These are phyloP conservation scores for Agaricus subrufescens DNA, from an alignment of 768 basidiomycete species.

Conservation along the genomic window DNA sequence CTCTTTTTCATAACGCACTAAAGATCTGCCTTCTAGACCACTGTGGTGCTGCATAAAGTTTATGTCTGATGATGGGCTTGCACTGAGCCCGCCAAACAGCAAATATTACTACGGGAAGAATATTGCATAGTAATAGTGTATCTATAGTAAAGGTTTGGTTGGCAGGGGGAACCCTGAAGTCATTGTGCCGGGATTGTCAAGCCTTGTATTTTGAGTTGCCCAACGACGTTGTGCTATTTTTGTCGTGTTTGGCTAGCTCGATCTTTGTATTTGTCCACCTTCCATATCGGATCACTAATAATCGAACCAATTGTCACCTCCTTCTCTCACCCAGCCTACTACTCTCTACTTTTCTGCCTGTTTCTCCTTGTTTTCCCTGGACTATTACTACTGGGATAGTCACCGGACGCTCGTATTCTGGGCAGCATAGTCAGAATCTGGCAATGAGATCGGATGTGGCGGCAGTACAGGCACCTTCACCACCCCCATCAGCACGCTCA, in stretches of 20 bases:
- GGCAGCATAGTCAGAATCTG: conserved; percentile 21
- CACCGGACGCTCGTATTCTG: conserved; percentile 35
- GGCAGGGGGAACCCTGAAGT: neutral
- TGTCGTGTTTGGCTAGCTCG: neutral
- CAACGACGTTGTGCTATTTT: conserved; percentile 7
- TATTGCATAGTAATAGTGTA: too few species aligned
- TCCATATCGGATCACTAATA: conserved; percentile 10
- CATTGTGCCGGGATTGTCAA: conserved; percentile 2
- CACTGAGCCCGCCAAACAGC: too few species aligned
- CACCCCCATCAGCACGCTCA: conserved; percentile 27
- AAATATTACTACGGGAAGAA: too few species aligned
- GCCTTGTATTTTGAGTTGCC: neutral
- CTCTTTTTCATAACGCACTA: too few species aligned
- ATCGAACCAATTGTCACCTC: conserved; percentile 6
- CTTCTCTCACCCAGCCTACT: neutral
- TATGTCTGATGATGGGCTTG: too few species aligned
- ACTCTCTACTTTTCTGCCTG: neutral
- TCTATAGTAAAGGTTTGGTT: neutral
- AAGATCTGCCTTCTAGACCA: too few species aligned
- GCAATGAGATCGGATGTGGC: conserved; percentile 1
- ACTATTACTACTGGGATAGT: conserved; percentile 34
- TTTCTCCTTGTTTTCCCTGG: neutral
- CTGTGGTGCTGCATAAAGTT: too few species aligned
- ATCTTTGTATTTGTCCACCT: conserved; percentile 1
- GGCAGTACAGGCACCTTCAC: conserved; percentile 18